Conservation (phyloP, 768 basidiomycete species). For the Tephrocybe sp. region DNA sequence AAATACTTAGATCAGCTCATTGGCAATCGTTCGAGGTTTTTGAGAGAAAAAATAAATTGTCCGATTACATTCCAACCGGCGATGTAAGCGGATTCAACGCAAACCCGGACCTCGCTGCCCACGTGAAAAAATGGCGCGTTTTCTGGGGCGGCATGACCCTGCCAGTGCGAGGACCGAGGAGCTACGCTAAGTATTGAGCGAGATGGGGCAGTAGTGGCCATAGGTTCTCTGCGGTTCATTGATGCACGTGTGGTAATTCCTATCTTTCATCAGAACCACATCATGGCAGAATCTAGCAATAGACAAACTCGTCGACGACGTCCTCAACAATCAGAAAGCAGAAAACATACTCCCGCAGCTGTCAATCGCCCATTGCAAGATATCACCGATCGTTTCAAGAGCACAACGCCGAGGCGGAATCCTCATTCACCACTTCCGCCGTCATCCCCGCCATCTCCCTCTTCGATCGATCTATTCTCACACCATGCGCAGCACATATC, state of each 20-base stretch:
- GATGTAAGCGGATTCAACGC: constrained; percentile 19
- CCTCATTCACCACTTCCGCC: constrained; percentile 14
- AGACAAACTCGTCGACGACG: constrained; percentile 1
- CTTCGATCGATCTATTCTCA: background rate
- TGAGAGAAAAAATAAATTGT: constrained; percentile 8
- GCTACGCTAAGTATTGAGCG: no score
- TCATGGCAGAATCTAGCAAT: no score
- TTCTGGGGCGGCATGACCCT: background rate
- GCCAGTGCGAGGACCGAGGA: background rate
- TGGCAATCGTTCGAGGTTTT: constrained; percentile 7
- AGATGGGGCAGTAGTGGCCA: no score
- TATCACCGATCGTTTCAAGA: constrained; percentile 15
- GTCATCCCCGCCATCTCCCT: constrained; percentile 16
- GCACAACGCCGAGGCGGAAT: constrained; percentile 1
- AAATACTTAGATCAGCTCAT: constrained; percentile 7
- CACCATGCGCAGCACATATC: background rate
- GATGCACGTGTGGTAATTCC: no score
- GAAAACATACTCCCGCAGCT: background rate
- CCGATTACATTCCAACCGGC: constrained; percentile 13
- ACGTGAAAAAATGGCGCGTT: constrained; percentile 8
- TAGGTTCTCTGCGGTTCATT: no score
- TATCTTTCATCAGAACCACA: no score
- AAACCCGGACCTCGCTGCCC: constrained; percentile 9
- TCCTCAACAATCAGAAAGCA: background rate
- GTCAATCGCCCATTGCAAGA: constrained; percentile 16